phyloP scores from a whole-genome alignment of 2,329 filamentous ascomycete species.

The Xenosphaeropsis pyriputrescens region DNA sequence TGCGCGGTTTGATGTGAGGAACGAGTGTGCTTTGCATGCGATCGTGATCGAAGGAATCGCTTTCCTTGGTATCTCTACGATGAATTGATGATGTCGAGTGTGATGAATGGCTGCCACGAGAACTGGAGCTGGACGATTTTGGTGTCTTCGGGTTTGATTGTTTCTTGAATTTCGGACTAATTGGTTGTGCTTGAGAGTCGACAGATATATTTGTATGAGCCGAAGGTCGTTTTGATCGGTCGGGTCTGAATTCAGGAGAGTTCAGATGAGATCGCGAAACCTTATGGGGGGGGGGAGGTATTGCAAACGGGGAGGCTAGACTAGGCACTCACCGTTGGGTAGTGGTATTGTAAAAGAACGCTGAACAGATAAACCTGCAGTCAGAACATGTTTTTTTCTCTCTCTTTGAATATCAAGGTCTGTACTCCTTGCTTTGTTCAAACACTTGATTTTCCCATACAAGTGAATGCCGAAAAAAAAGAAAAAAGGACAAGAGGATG shows the following conservation, averaged over 20 bases:
- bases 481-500: too few species aligned
- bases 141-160: slow-evolving; percentile 1
- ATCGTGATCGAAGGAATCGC: slow-evolving; percentile 4
- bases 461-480: too few species aligned
- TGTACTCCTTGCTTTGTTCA: too few species aligned
- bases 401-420: too few species aligned
- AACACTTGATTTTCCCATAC: too few species aligned
- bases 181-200: slow-evolving; percentile 8
- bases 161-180: slow-evolving; percentile 7
- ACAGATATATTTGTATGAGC: slow-evolving; percentile 10
- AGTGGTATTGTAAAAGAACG: slow-evolving; percentile 1
- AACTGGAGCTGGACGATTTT: slow-evolving; percentile 2
- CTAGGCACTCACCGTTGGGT: too few species aligned
- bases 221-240: slow-evolving; percentile 9
- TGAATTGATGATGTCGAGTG: slow-evolving; percentile 1
- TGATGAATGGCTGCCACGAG: slow-evolving; percentile 2
- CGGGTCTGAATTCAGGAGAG: slow-evolving; percentile 3
- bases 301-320: too few species aligned
- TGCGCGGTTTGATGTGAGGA: slow-evolving; percentile 13
- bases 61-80: not conserved
- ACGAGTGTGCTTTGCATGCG: slow-evolving; percentile 16
- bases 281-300: too few species aligned
- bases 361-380: not conserved
- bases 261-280: too few species aligned
- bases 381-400: too few species aligned